Evolutionary conservation across 345 rosid genomes (phyloP).

Genomic region (Punica granatum): DNA sequence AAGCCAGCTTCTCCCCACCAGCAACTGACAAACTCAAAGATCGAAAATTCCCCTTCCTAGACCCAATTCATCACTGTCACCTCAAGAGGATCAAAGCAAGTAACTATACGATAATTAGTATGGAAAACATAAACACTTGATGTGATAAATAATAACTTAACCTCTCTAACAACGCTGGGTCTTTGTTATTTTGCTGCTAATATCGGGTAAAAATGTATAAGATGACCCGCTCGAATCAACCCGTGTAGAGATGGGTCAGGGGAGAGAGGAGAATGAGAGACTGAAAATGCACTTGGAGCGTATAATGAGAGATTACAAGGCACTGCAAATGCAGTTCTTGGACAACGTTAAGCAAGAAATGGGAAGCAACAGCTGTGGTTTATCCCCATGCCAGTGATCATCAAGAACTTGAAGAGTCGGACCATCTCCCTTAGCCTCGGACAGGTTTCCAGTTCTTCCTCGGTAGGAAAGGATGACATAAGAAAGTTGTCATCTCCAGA

Average conservation of each 20-base stretch:
- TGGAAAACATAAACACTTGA: background rate
- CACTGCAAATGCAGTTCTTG: conserved; percentile 50
- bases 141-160: no score
- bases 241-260: conserved; percentile 64
- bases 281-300: conserved; percentile 46
- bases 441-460: background rate
- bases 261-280: conserved; percentile 66
- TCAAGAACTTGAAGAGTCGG: conserved; percentile 29
- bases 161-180: no score
- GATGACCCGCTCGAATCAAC: conserved; percentile 46
- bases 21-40: background rate
- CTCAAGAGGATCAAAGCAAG: background rate
- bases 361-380: conserved; percentile 12
- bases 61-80: background rate
- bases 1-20: conserved; percentile 23
- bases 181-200: no score
- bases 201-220: conserved; percentile 9
- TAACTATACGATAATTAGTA: background rate
- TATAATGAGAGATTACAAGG: conserved; percentile 54
- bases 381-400: background rate
- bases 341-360: conserved; percentile 39
- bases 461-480: conserved; percentile 14
- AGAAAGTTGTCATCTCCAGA: conserved; percentile 12
- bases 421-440: conserved; percentile 71
- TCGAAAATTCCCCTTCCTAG: background rate